phyloP scores from a whole-genome alignment of 768 basidiomycete genomes.

The Panaeolus cyanescens region DNA sequence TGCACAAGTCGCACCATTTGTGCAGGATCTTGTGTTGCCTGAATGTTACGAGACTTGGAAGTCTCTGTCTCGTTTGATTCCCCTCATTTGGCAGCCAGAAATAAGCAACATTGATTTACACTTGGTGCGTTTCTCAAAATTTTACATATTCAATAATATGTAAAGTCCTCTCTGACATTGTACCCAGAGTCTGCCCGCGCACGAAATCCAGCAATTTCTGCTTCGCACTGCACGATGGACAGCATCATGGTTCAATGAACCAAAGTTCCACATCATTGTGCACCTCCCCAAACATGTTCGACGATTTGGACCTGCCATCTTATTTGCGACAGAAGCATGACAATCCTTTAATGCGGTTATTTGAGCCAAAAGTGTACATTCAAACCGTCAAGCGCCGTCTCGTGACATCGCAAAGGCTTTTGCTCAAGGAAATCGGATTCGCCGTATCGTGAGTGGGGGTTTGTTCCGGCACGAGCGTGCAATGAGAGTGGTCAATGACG shows the following conservation, averaged over 20 bases:
- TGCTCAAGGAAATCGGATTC: conserved; percentile 25
- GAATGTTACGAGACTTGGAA: conserved; percentile 32
- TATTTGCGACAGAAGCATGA: conserved; percentile 45
- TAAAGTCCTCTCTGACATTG: too few species aligned
- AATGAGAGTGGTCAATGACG: too few species aligned
- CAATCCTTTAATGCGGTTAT: conserved; percentile 44
- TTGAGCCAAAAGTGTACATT: conserved; percentile 29
- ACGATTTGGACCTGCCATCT: conserved; percentile 42
- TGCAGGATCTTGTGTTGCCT: conserved; percentile 33
- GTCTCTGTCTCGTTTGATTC: conserved; percentile 30
- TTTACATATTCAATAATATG: too few species aligned
- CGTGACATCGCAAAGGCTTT: conserved; percentile 28
- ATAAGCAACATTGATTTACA: conserved; percentile 36
- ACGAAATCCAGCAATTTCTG: conserved; percentile 38
- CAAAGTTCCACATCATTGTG: conserved; percentile 30
- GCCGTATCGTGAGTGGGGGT: conserved; percentile 27
- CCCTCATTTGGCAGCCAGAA: conserved; percentile 40
- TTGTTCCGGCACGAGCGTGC: too few species aligned
- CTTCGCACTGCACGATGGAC: conserved; percentile 27
- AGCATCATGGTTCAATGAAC: conserved; percentile 40
- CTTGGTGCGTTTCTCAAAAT: conserved; percentile 17
- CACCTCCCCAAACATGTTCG: conserved; percentile 36
- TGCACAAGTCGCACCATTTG: conserved; percentile 37
- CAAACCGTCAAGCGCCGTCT: conserved; percentile 35
- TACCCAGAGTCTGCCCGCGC: too few species aligned